Conservation (phyloP, 2,329 filamentous ascomycete species). For the Apiospora koreana region DNA sequence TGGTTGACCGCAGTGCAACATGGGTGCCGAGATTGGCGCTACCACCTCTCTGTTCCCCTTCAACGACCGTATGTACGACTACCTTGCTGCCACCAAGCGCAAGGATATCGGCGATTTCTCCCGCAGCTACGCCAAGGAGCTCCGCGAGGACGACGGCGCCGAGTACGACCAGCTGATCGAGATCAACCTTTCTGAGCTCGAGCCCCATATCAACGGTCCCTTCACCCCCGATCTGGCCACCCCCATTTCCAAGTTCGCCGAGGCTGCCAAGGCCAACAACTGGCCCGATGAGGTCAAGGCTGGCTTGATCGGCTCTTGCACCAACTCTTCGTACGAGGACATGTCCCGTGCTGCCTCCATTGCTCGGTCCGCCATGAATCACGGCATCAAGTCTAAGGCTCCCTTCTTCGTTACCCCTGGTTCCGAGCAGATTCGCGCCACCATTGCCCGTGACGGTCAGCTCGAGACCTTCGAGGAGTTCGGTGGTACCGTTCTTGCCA, state of each 20-base stretch:
- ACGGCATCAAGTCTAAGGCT: constrained; percentile 91
- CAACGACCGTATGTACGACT: constrained; percentile 97
- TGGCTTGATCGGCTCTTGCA: constrained; percentile 97
- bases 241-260: constrained; percentile 95
- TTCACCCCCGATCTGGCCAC: constrained; percentile 98
- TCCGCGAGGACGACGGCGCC: constrained; percentile 83
- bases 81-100: constrained; percentile 89
- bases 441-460: constrained; percentile 87
- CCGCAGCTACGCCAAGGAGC: constrained; percentile 79
- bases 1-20: constrained; percentile 1
- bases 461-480: constrained; percentile 95
- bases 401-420: constrained; percentile 95
- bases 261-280: constrained; percentile 88
- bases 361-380: constrained; percentile 84
- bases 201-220: constrained; percentile 98
- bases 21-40: constrained; percentile 69
- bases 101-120: constrained; percentile 88
- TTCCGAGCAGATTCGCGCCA: constrained; percentile 94
- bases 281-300: constrained; percentile 98
- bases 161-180: constrained; percentile 97
- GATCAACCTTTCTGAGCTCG: constrained; percentile 91
- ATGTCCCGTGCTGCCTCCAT: constrained; percentile 94
- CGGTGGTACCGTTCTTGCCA: constrained; percentile 90
- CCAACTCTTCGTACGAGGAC: constrained; percentile 83
- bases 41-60: constrained; percentile 97